phyloP scores from a whole-genome alignment of 352 stramenopile species.

The Pythium aristosporum region DNA sequence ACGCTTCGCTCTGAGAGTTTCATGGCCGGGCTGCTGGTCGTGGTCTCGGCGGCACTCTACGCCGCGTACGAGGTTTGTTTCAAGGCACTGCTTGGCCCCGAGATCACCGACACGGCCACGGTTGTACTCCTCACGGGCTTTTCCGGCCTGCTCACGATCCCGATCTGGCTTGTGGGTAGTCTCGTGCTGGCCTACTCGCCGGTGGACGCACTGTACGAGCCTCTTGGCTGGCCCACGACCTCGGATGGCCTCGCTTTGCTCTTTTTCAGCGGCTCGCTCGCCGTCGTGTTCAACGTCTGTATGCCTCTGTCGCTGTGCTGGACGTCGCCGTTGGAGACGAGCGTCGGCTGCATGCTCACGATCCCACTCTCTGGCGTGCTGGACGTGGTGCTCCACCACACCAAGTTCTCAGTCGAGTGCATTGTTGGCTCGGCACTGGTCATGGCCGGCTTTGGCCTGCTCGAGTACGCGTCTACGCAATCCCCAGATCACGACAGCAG shows the following conservation, averaged over 20 bases:
- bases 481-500: not conserved
- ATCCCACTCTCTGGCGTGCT: constrained; percentile 51
- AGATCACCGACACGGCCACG: constrained; percentile 53
- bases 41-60: constrained; percentile 48
- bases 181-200: constrained; percentile 38
- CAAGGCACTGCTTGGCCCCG: constrained; percentile 33
- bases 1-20: constrained; percentile 33
- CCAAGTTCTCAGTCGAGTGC: constrained; percentile 46
- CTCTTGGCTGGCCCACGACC: constrained; percentile 42
- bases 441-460: constrained; percentile 45
- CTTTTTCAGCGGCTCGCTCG: constrained; percentile 33
- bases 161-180: constrained; percentile 46
- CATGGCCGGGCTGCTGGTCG: constrained; percentile 40
- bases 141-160: constrained; percentile 44
- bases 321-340: constrained; percentile 56
- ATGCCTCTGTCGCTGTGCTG: constrained; percentile 48
- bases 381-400: constrained; percentile 46
- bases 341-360: constrained; percentile 57
- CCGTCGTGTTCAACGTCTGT: constrained; percentile 40
- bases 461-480: constrained; percentile 22
- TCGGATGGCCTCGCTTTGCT: constrained; percentile 38
- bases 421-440: constrained; percentile 46
- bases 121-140: constrained; percentile 48
- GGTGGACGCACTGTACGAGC: constrained; percentile 44
- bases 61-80: constrained; percentile 51